Conservation (phyloP, 257 asterid genomes). For the Haberlea rhodopensis region DNA sequence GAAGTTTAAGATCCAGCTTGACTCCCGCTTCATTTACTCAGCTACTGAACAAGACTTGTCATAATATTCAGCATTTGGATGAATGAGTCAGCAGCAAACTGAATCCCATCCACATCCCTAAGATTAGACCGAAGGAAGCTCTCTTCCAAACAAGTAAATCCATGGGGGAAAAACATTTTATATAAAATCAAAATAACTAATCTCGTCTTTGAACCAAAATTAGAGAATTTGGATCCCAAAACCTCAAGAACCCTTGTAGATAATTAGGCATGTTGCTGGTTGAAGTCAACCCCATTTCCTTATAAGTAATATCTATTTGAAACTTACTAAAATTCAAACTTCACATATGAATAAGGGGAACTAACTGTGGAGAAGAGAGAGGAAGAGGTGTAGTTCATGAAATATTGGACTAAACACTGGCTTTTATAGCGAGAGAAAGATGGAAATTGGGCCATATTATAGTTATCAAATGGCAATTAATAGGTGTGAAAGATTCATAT, state of each 20-base stretch:
- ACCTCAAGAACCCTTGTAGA: neutral
- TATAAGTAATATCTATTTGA: too few species aligned
- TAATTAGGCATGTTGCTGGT: neutral
- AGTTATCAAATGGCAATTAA: constrained; percentile 18
- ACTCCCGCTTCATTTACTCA: constrained; percentile 97
- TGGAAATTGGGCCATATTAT: constrained; percentile 19
- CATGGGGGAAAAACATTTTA: neutral
- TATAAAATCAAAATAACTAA: neutral
- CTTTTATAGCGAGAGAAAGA: constrained; percentile 45
- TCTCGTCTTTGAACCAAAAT: neutral
- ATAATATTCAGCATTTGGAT: constrained; percentile 72
- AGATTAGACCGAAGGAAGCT: constrained; percentile 95
- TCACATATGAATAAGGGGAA: too few species aligned
- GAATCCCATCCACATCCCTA: constrained; percentile 55
- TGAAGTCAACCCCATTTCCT: neutral
- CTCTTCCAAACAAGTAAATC: constrained; percentile 38
- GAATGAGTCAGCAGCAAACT: constrained; percentile 98
- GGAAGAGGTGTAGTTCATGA: neutral
- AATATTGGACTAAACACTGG: constrained; percentile 9
- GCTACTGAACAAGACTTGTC: constrained; percentile 26
- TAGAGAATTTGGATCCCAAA: neutral
- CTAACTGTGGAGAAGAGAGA: neutral
- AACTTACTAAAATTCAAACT: too few species aligned
- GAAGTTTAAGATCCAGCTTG: constrained; percentile 59
- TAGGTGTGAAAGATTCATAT: constrained; percentile 21